Base-by-base conservation (phyloP, 164 flowering plant genomes). In the Nelumbo lutea region DNA sequence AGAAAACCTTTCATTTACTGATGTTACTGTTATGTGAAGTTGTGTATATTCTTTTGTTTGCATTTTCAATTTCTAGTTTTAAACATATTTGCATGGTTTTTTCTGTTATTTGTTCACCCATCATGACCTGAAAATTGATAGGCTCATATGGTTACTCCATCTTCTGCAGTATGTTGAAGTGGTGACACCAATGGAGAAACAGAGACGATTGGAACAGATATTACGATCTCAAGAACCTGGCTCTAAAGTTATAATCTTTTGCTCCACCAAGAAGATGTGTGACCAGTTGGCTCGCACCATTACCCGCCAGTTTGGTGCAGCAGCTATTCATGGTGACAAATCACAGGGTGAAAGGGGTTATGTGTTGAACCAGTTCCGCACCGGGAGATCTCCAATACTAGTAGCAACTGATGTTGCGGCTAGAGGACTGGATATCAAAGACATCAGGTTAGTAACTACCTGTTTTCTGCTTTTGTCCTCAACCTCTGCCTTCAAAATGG, bases 391-490 rank as follows among this genome's bases (percentile, higher is more conserved):
- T 72, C 98, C 98, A 0, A 75, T 93, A 45, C 89, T 90, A 52
- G 96, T 93, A 2, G 98, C 98, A 6, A 93, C 98, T 62, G 98
- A 93, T 82, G 98, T 93, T 77, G 98, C 98, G 27, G 96, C 96
- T 64, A 86, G 98, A 61, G 96, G 98, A 53, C 70, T 93, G 67
- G 96, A 90, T 69, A 73, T 93, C 44, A 93, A 93, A 77, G 98
- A 93, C 77, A 88, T 93, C 75, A 87, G 98, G 97, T 91, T 66
- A 46, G 66, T 40, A 46, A 41, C 42, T 46, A 43, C 46, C 38
- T n/a, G 3, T 8, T 46, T 61, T 42, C 46, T 61, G 13, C 9
- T 1, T 47, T 6, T 39, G n/a, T 13, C 8, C 66, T 15, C 27
- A 44, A 44, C 7, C 5, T 4, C 56, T 42, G 40, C 7, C 50